phyloP scores from a whole-genome alignment of 371 early-diverging fungal species.

The Batkoa obscura region DNA sequence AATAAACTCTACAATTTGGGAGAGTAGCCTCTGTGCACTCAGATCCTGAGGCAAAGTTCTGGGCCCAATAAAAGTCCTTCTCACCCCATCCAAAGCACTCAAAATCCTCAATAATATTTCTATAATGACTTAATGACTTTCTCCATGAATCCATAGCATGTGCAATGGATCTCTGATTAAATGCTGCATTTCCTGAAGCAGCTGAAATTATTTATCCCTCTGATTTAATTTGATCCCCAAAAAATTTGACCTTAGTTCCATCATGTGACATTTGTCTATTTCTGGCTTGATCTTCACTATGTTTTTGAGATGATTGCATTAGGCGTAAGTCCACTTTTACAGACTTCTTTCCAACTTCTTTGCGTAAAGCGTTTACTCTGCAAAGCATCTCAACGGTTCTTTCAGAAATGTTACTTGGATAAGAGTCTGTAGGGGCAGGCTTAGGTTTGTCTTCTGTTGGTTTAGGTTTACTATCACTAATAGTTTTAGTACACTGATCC shows the following conservation, averaged over 20 bases:
- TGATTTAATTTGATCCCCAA: slow-evolving; percentile 3
- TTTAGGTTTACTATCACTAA: too few relatives aligned
- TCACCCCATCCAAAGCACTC: not conserved
- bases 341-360: not conserved
- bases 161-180: slow-evolving; percentile 10
- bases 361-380: not conserved
- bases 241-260: slow-evolving; percentile 8
- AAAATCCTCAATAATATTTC: slow-evolving; percentile 15
- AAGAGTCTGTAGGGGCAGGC: too few relatives aligned
- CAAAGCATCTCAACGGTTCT: too few relatives aligned
- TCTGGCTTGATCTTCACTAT: slow-evolving; percentile 14
- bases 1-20: too few relatives aligned
- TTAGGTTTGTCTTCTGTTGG: too few relatives aligned
- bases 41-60: too few relatives aligned
- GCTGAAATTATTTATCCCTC: slow-evolving; percentile 10
- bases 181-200: slow-evolving; percentile 22
- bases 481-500: too few relatives aligned
- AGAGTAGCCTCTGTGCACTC: too few relatives aligned
- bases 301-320: slow-evolving; percentile 12
- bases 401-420: too few relatives aligned
- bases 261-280: slow-evolving; percentile 15
- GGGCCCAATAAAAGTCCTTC: not conserved
- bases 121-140: slow-evolving; percentile 20
- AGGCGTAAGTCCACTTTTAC: not conserved
- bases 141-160: slow-evolving; percentile 18